phyloP scores from a whole-genome alignment of 2,329 filamentous ascomycete species.

The Parastagonospora nodorum region DNA sequence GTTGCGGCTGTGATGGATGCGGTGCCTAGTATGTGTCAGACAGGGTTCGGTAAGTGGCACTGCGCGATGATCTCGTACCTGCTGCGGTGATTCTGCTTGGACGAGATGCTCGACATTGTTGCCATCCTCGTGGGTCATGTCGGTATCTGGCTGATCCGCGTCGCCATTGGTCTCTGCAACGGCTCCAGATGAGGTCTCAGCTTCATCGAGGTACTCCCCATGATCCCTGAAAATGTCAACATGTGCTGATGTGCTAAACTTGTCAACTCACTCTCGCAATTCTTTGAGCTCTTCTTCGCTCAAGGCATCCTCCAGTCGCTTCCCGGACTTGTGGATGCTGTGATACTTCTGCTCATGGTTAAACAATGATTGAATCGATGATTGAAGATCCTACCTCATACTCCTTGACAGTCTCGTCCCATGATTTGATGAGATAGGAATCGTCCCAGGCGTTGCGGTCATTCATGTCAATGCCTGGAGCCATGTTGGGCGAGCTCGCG shows the following conservation, averaged over 20 bases:
- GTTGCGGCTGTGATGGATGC: conserved; percentile 28
- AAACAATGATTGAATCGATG: conserved; percentile 1
- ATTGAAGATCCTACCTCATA: conserved; percentile 34
- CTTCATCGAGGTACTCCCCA: conserved; percentile 35
- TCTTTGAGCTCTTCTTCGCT: conserved; percentile 38
- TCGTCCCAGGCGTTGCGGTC: conserved; percentile 47
- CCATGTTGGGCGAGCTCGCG: conserved; percentile 18
- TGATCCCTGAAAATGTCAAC: conserved; percentile 36
- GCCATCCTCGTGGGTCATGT: conserved; percentile 22
- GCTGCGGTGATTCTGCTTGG: conserved; percentile 17
- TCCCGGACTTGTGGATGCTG: conserved; percentile 43
- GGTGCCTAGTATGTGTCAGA: conserved; percentile 36
- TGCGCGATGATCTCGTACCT: conserved; percentile 32
- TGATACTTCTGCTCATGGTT: conserved; percentile 43
- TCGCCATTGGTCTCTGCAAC: conserved; percentile 23
- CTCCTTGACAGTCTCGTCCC: conserved; percentile 44
- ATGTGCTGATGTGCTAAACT: not conserved
- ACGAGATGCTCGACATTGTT: conserved; percentile 12
- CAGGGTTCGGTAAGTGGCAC: conserved; percentile 17
- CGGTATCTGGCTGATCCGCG: conserved; percentile 31
- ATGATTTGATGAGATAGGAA: conserved; percentile 40
- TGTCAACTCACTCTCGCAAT: conserved; percentile 30
- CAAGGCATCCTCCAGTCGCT: conserved; percentile 43
- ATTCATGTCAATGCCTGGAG: conserved; percentile 31
- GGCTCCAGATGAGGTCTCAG: conserved; percentile 18